Percentiles rank a stretch among this genome's conserved stretches.
phyloP scores from a whole-genome alignment of 176 grass and related monocot species.

The Ensete ventricosum region DNA sequence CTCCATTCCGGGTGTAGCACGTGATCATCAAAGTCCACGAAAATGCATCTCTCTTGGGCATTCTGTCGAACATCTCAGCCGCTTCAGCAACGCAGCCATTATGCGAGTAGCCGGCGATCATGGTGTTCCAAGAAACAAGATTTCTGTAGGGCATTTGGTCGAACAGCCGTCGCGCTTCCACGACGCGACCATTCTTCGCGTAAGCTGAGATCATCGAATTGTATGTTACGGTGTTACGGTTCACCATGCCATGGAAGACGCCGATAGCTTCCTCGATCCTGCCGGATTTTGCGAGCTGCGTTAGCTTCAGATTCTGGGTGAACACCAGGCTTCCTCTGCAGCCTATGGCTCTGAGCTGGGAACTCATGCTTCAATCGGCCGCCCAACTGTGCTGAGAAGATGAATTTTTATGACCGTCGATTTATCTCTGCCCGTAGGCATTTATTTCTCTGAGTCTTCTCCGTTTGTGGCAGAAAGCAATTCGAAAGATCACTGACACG shows the following conservation, averaged over 20 bases:
- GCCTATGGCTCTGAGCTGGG: constrained; percentile 1
- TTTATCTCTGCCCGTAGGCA: too few relatives aligned
- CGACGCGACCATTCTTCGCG: constrained; percentile 27
- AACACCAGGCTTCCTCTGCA: constrained; percentile 16
- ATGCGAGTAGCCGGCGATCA: constrained; percentile 34
- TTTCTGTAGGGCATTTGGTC: constrained; percentile 33
- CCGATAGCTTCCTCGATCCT: constrained; percentile 35
- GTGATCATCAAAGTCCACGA: constrained; percentile 51
- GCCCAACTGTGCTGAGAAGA: too few relatives aligned
- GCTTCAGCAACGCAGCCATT: constrained; percentile 32
- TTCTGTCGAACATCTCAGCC: constrained; percentile 32
- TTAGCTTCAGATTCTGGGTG: constrained; percentile 44
- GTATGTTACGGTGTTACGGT: constrained; percentile 45
- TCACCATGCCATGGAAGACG: constrained; percentile 44
- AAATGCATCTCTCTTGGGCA: constrained; percentile 35
- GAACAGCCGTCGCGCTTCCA: constrained; percentile 34
- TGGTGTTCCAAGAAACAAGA: constrained; percentile 48
- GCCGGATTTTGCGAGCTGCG: constrained; percentile 33
- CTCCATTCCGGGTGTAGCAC: constrained; percentile 31
- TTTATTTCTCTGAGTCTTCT: too few relatives aligned
- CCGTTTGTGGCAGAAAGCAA: too few relatives aligned
- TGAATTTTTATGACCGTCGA: too few relatives aligned
- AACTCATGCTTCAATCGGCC: background rate
- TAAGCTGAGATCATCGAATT: constrained; percentile 48
- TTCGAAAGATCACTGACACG: too few relatives aligned